Base-by-base conservation (phyloP, 2,329 filamentous ascomycete genomes). In the Botryotinia convoluta region DNA sequence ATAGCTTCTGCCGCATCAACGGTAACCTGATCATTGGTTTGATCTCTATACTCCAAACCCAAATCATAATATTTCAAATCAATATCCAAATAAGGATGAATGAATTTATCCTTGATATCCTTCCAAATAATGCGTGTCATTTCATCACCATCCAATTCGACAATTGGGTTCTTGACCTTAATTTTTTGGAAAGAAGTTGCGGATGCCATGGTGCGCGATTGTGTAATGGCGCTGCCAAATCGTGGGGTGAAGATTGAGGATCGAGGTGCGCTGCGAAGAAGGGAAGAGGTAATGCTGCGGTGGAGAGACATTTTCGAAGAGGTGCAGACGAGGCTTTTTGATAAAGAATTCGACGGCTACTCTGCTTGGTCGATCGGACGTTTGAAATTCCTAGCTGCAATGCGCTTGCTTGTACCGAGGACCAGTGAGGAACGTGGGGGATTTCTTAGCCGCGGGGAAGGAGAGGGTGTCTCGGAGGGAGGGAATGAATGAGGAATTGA, bases 51-150 rank as follows among this genome's bases (percentile, higher is more conserved):
- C 83, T 93, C 91, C 77, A 98, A 90, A 75, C 96, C 96, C 79
- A 97, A 85, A 82, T 97, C 94, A 85, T 97, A 97, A 89, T 97
- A 97, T 88, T 99, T 98, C 82, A 99, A 91, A 84, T 98, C 95
- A 83, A 99, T 90, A 84, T 98, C 95, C 79, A 99, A 92, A 86
- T 96, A 98, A 73, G 95, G 95, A 85, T 92, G 88, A 85, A 98
- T 98, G 87, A 98, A 95, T 89, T 97, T 97, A 86, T 98, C 93
- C 89, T 98, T 98, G 89, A 99, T 99, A 84, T 93, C 91, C 87
- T 98, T 88, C 96, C 96, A 99, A 87, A 99, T 99, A 83, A 99
- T 95, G 81, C 96, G 89, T 80, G 96, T 99, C 96, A 98, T 98
- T 91, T 94, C 90, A 80, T 92, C 90, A 81, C 95, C 95, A 83